These are phyloP conservation scores for Naganishia liquefaciens DNA, from an alignment of 1,284 basidiomycete genomes.

Conservation along the genomic window DNA sequence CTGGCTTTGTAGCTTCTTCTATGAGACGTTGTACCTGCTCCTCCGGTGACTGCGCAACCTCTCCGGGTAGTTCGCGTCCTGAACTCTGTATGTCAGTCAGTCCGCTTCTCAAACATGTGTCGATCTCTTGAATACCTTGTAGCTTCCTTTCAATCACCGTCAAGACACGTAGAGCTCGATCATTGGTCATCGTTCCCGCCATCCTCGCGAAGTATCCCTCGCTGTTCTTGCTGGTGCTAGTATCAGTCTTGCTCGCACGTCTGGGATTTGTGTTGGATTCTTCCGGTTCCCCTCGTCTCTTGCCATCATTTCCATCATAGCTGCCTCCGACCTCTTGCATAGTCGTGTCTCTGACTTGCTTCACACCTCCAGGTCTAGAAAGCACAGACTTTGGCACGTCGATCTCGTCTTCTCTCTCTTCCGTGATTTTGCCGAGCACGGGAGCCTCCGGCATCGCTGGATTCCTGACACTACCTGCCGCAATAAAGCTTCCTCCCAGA, in stretches of 20 bases:
- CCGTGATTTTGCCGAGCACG: conserved; percentile 2
- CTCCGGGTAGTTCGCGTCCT: conserved; percentile 27
- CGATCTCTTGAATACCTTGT: conserved; percentile 36
- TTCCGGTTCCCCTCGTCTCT: neutral
- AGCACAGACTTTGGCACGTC: neutral
- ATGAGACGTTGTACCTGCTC: conserved; percentile 86
- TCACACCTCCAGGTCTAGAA: neutral
- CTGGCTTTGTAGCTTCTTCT: conserved; percentile 80
- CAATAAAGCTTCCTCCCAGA: conserved; percentile 32
- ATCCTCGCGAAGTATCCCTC: conserved; percentile 45
- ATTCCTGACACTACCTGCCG: conserved; percentile 26
- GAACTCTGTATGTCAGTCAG: neutral
- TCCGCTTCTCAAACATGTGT: neutral
- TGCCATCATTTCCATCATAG: neutral
- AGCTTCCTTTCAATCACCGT: conserved; percentile 48
- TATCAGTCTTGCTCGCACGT: neutral
- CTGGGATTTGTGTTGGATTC: neutral
- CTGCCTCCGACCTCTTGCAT: too few species aligned
- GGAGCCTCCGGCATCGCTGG: neutral
- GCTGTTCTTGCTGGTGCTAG: conserved; percentile 28
- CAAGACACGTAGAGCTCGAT: conserved; percentile 45
- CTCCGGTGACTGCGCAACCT: conserved; percentile 50
- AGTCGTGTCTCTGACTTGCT: too few species aligned
- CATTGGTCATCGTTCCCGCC: conserved; percentile 45
- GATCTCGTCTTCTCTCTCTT: conserved; percentile 1